Evolutionary conservation across 78 protist species (phyloP), one percentile per base, ranked within the genome.

Genomic region (Speleostelium caveatum): DNA sequence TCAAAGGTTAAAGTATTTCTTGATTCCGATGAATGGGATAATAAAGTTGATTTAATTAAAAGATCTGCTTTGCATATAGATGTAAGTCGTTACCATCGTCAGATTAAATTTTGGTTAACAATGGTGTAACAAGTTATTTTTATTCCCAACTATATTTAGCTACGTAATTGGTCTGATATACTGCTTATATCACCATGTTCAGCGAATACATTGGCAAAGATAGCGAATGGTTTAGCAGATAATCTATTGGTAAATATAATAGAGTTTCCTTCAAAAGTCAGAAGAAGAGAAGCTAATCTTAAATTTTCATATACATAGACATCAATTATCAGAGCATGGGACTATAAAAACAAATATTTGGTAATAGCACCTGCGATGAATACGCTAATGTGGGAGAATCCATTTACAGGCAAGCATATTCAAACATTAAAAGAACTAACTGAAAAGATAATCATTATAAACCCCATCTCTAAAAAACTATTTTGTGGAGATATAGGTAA

Each of bases 281-380:
- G 16, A 19, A 71, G 7, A 30, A 19, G 21, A 17, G 17, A 6
- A 53, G n/a, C 33, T 19, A 38, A 14, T 5, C 30, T 42, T 42
- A n/a, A 53, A 3, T 36, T 51, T n/a, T 36, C 12, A 32, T 39
- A 21, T 42, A 39, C 2, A 24, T 53, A 74, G 61, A 83, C 77
- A 12, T 67, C 83, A 58, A 17, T 83, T 10, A 33, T 41, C 33
- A 83, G 90, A 53, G 90, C 98, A n/a, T 97, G 98, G 98, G 95
- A 95, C 51, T 67, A 78, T 59, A 42, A 24, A 4, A 80, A 45
- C 36, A 80, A 80, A 21, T 79, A 91, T 16, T 1, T 97, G 21
- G 8, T 96, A 16, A 93, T 96, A 8, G 95, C 96, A 49, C 99
- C 99, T 0, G 99, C 99, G 2, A 97, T 97, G 99, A 97, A 97